phyloP scores from a whole-genome alignment of 1,139 yeast genomes.

The Blastobotrys petasosporus region DNA sequence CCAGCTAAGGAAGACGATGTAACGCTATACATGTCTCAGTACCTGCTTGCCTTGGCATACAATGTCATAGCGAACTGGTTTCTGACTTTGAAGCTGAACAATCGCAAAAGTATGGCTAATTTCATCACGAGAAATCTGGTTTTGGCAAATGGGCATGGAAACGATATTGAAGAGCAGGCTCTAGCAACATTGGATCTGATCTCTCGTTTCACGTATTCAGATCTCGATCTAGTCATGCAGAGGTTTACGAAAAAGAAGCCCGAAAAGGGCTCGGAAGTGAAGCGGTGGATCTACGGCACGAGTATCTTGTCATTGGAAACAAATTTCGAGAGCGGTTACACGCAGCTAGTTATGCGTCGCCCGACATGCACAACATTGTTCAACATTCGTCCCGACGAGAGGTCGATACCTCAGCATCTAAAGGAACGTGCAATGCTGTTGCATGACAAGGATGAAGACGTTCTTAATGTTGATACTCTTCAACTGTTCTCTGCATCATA shows the following conservation, averaged over 20 bases:
- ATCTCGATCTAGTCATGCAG: slow-evolving; percentile 49
- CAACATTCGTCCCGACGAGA: slow-evolving; percentile 41
- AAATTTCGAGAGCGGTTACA: slow-evolving; percentile 46
- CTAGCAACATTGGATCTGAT: slow-evolving; percentile 65
- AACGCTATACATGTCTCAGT: slow-evolving; percentile 43
- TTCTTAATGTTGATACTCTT: slow-evolving; percentile 6
- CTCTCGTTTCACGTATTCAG: slow-evolving; percentile 59
- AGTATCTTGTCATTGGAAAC: slow-evolving; percentile 56
- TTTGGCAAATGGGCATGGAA: slow-evolving; percentile 39
- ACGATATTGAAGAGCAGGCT: slow-evolving; percentile 46
- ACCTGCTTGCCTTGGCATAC: slow-evolving; percentile 58
- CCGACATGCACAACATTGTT: slow-evolving; percentile 61
- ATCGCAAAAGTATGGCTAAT: slow-evolving; percentile 54
- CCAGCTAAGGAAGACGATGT: slow-evolving; percentile 14
- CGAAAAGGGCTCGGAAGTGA: slow-evolving; percentile 20
- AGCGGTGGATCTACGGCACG: slow-evolving; percentile 60
- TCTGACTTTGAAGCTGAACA: slow-evolving; percentile 53
- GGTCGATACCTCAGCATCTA: slow-evolving; percentile 36
- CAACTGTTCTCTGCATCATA: slow-evolving; percentile 39
- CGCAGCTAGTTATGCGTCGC: slow-evolving; percentile 50
- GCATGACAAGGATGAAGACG: slow-evolving; percentile 8
- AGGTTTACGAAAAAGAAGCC: slow-evolving; percentile 14
- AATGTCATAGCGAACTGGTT: slow-evolving; percentile 71
- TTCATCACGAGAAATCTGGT: slow-evolving; percentile 58
- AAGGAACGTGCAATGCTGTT: slow-evolving; percentile 14